Conservation (phyloP, 2,329 filamentous ascomycete genomes). For the Fusarium subglutinans region DNA sequence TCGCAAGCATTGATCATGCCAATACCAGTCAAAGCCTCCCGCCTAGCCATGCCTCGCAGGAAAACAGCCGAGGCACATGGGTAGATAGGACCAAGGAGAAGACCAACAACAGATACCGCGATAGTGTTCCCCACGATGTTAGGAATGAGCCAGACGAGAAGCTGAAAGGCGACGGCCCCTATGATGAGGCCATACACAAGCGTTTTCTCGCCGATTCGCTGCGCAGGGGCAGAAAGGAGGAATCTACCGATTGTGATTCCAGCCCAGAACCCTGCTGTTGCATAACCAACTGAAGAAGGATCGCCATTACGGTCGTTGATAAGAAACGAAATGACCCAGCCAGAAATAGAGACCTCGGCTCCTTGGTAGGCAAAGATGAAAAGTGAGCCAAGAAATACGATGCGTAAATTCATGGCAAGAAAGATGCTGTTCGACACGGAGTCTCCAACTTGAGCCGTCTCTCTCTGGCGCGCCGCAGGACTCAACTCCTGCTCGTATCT, state of each 20-base stretch:
- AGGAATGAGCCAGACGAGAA: conserved; percentile 82
- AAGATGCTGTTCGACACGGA: conserved; percentile 55
- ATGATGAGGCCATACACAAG: conserved; percentile 72
- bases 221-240: conserved; percentile 71
- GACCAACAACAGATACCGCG: conserved; percentile 73
- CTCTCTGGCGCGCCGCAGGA: conserved; percentile 48
- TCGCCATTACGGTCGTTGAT: conserved; percentile 76
- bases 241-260: conserved; percentile 83
- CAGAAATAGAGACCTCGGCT: conserved; percentile 83
- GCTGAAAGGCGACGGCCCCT: conserved; percentile 72
- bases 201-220: conserved; percentile 73
- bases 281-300: conserved; percentile 78
- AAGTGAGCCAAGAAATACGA: conserved; percentile 77
- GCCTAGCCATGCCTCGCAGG: conserved; percentile 65
- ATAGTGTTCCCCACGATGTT: conserved; percentile 78
- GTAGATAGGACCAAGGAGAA: conserved; percentile 82
- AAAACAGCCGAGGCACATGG: conserved; percentile 76
- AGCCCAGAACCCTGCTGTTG: conserved; percentile 76
- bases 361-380: conserved; percentile 91
- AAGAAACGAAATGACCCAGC: conserved; percentile 88
- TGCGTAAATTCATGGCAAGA: conserved; percentile 59
- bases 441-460: conserved; percentile 28
- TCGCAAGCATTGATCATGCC: conserved; percentile 76
- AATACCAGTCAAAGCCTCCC: conserved; percentile 70
- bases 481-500: conserved; percentile 70